phyloP scores from a whole-genome alignment of 768 basidiomycete species.

The Ramaria sp. region DNA sequence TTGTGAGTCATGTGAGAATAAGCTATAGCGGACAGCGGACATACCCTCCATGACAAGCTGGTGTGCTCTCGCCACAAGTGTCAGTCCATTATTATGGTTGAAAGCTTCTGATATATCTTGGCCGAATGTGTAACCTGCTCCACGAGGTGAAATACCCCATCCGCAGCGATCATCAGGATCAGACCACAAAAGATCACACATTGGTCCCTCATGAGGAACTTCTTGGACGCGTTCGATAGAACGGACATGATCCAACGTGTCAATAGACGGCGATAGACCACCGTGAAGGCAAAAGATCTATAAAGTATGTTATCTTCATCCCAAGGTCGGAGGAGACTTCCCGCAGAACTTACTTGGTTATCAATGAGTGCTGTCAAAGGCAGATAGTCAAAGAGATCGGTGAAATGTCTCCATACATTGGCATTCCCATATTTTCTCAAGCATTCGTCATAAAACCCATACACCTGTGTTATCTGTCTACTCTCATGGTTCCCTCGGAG shows the following conservation, averaged over 20 bases:
- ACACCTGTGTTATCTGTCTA: slow-evolving; percentile 99
- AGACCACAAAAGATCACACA: slow-evolving; percentile 99
- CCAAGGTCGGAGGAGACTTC: background rate
- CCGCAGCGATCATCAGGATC: slow-evolving; percentile 99
- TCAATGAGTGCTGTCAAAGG: slow-evolving; percentile 97
- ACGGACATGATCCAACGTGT: slow-evolving; percentile 98
- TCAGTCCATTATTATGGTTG: slow-evolving; percentile 98
- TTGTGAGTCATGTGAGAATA: background rate
- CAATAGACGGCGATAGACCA: slow-evolving; percentile 95
- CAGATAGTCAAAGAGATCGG: slow-evolving; percentile 96
- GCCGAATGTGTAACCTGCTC: slow-evolving; percentile 98
- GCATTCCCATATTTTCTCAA: slow-evolving; percentile 99
- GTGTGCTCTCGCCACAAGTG: slow-evolving; percentile 88
- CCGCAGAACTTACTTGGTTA: slow-evolving; percentile 73
- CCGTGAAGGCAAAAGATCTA: slow-evolving; percentile 99
- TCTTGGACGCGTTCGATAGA: slow-evolving; percentile 98
- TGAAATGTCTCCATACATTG: slow-evolving; percentile 99
- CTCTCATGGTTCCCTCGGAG: slow-evolving; percentile 98
- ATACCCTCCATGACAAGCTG: slow-evolving; percentile 95
- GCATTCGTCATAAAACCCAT: slow-evolving; percentile 99
- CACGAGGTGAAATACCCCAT: slow-evolving; percentile 98
- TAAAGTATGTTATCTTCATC: background rate
- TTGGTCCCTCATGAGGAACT: slow-evolving; percentile 98
- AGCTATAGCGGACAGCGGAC: slow-evolving; percentile 20
- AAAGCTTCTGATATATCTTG: slow-evolving; percentile 99